Evolutionary conservation across 768 basidiomycete genomes (phyloP).

Genomic region (Udeniomyces megalosporus): DNA sequence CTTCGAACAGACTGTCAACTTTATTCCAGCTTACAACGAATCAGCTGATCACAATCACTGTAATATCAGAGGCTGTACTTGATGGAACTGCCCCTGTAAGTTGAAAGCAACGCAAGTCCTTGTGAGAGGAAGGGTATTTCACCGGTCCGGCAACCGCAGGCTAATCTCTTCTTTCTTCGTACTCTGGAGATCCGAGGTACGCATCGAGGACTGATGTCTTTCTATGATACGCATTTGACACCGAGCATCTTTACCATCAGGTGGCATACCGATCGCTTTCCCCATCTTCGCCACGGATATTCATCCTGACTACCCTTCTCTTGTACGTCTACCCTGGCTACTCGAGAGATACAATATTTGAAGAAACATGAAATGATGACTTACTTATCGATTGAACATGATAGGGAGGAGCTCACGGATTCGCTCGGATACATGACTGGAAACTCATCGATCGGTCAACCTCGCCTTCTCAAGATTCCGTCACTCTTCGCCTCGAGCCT

Average conservation of each 20-base stretch:
- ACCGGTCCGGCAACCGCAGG: no score
- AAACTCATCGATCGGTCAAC: no score
- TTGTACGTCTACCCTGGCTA: background rate
- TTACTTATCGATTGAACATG: no score
- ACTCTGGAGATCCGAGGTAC: background rate
- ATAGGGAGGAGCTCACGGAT: no score
- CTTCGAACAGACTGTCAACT: no score
- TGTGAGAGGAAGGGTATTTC: background rate
- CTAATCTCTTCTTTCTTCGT: no score
- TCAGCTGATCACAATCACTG: no score
- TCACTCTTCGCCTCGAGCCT: no score
- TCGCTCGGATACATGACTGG: no score
- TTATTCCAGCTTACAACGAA: background rate
- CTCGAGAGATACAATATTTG: no score
- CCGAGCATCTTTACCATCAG: background rate
- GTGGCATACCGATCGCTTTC: conserved; percentile 5
- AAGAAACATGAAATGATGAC: no score
- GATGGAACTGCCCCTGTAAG: conserved; percentile 3
- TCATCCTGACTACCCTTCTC: conserved; percentile 4
- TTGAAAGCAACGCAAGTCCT: background rate
- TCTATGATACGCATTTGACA: background rate
- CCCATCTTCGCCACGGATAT: conserved; percentile 9
- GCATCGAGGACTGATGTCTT: background rate
- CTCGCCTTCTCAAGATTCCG: no score
- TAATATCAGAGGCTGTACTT: conserved; percentile 2